Base-by-base conservation (phyloP, 2,329 filamentous ascomycete genomes). In the Alternaria arborescens region DNA sequence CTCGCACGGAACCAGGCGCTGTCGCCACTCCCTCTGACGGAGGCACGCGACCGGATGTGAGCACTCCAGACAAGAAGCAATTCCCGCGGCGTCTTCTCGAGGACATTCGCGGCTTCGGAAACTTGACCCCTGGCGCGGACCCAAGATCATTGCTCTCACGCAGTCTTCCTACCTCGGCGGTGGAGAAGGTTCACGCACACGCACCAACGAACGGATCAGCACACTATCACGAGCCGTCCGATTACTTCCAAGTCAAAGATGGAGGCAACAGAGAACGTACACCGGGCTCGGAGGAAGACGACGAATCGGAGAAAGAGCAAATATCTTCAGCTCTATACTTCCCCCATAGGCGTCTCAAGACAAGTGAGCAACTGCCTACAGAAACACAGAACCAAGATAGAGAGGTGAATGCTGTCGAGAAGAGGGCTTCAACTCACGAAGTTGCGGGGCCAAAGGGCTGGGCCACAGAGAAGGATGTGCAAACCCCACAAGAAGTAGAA, bases 271-370 rank as follows among this genome's bases (percentile, higher is more conserved):
- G 56, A 58, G 71, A 72, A 26, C 71, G 47, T 18, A 73, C 75
- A 12, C 72, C 69, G 32, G 67, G 64, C 24, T 78, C 76, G n/a
- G 85, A 84, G 34, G 85, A 86, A 48, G 70, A 72, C 11, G 70
- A 72, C n/a, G 85, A 87, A 34, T 93, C 91, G 14, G 90, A 91
- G 59, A 89, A 91, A 75, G 92, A 95, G 77, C 92, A 94, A 77
- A 93, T 95, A 64, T 93, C 91, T n/a, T 94, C 91, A 32, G 92
- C 92, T 24, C 84, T 93, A 41, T 95, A 95, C 75, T 84, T 93
- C 48, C 92, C 92, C 42, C 92, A 94, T 80, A 88, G 92, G 70
- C 83, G 85, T 61, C 74, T 84, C 46, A 78, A 75, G 55, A 66
- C 78, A 28, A 72, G 80, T 10, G 80, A 83, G 43, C 78, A 79